Base-by-base conservation (phyloP, 129 eudicot species). In the Helianthus tuberosus region DNA sequence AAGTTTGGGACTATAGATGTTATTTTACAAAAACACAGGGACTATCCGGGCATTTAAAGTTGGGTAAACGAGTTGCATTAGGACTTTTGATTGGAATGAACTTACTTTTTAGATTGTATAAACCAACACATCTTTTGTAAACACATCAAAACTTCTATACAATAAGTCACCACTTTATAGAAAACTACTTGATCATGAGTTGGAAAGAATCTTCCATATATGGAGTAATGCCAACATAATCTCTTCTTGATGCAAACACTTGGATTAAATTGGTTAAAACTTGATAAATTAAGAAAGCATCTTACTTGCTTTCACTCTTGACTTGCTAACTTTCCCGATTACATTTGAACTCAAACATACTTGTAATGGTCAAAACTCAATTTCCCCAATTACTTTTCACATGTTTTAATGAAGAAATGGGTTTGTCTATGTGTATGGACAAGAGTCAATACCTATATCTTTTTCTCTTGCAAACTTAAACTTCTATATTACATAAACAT, bases 101-200 rank as follows among this genome's bases (percentile, higher is more conserved):
- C 2, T 51, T 12, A 51, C 47, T 14, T 51, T 51, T 4, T 14
- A 51, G 6, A 5, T 55, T 55, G 11, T 55, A 20, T 11, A 55
- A 55, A 55, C 36, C 62, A 55, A 55, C 62, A 17, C 62, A 20
- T 55, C 62, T 55, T 55, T 55, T 55, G 25, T 55, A 55, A 23
- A 55, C 5, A 17, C 11, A 55, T 8, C 14, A 6, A 55, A 17
- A 55, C 32, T 17, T 55, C 9, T 55, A 55, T 20, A 11, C 11
- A 29, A 11, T 27, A 59, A 1, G 27, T 59, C 8, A 59, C 12
- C 32, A 59, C 11, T 11, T 11, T 59, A 59, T 59, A 27, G 29
- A 11, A 58, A 1, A 58, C n/a, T 55, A 16, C 16, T 9, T 3
- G 27, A 11, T 11, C 32, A 59, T 12, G 32, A 23, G 65, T 59